Evolutionary conservation across 805 yeast genomes (phyloP).

Genomic region (Ogataea paradorogensis): DNA sequence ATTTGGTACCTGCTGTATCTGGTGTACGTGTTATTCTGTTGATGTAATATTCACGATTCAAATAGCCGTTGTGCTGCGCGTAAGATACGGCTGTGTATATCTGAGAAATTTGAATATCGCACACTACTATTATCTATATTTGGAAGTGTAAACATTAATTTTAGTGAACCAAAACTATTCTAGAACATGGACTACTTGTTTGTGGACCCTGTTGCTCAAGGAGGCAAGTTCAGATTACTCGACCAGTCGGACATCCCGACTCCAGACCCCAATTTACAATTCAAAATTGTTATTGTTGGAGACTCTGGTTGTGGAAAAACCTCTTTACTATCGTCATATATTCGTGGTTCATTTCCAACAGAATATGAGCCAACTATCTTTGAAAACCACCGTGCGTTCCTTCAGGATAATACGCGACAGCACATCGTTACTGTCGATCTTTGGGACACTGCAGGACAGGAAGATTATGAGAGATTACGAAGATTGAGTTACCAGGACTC

Average conservation of each 20-base stretch:
- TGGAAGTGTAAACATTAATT: slow-evolving; percentile 15
- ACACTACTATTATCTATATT: slow-evolving; percentile 13
- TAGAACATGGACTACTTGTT: slow-evolving; percentile 13
- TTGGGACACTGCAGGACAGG: slow-evolving; percentile 97
- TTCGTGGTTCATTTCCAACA: slow-evolving; percentile 93
- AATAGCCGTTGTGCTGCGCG: too few species aligned
- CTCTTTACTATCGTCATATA: slow-evolving; percentile 89
- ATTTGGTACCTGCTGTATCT: neutral
- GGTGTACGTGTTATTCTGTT: too few species aligned
- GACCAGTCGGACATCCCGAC: slow-evolving; percentile 33
- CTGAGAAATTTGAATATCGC: neutral
- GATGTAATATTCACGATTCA: too few species aligned
- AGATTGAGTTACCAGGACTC: slow-evolving; percentile 86
- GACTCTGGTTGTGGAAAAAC: slow-evolving; percentile 99
- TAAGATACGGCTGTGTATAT: slow-evolving; percentile 2
- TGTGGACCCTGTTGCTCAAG: slow-evolving; percentile 20
- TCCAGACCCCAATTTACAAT: slow-evolving; percentile 25
- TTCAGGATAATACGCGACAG: slow-evolving; percentile 90
- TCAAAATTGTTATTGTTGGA: slow-evolving; percentile 81
- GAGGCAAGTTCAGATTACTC: slow-evolving; percentile 23
- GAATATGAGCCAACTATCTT: slow-evolving; percentile 98
- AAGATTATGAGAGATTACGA: slow-evolving; percentile 84
- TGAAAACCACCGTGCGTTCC: slow-evolving; percentile 87
- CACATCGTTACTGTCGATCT: slow-evolving; percentile 79
- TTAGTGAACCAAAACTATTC: neutral